Evolutionary conservation across 768 basidiomycete species (phyloP).

Genomic region (Lyophyllum shimeji): DNA sequence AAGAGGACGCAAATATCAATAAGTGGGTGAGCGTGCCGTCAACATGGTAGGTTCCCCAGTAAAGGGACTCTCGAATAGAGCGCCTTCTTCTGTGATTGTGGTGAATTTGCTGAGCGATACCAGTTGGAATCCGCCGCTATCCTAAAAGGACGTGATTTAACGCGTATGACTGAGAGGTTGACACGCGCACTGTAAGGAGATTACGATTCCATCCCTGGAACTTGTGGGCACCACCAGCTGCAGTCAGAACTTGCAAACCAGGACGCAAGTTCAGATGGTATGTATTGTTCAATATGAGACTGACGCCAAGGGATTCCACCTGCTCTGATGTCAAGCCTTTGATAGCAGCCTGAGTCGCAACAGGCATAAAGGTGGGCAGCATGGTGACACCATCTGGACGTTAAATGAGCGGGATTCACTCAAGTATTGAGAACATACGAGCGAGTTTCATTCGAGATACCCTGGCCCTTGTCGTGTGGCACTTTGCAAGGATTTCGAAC

Average conservation of each 20-base stretch:
- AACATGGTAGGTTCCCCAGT: constrained; percentile 87
- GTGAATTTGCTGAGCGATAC: constrained; percentile 85
- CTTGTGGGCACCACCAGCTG: constrained; percentile 82
- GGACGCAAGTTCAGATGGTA: constrained; percentile 90
- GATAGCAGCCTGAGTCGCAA: constrained; percentile 89
- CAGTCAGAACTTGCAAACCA: constrained; percentile 68
- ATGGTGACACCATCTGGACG: constrained; percentile 72
- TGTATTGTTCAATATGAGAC: constrained; percentile 86
- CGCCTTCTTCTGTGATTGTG: constrained; percentile 86
- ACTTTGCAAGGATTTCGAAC: constrained; percentile 81
- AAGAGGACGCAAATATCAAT: constrained; percentile 5
- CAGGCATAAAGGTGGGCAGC: constrained; percentile 92
- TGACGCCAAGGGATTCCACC: constrained; percentile 77
- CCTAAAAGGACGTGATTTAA: constrained; percentile 40
- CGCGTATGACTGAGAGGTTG: neutral
- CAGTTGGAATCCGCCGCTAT: constrained; percentile 89
- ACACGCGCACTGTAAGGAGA: constrained; percentile 66
- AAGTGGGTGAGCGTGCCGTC: constrained; percentile 51
- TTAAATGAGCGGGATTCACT: constrained; percentile 1
- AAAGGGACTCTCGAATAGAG: constrained; percentile 82
- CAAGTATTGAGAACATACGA: constrained; percentile 46
- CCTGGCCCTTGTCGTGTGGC: constrained; percentile 77
- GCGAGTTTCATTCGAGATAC: constrained; percentile 84
- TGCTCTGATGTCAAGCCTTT: constrained; percentile 89
- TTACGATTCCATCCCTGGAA: constrained; percentile 91